Base-by-base conservation (phyloP, 495 filamentous ascomycete species). In the Penicillium manginii region DNA sequence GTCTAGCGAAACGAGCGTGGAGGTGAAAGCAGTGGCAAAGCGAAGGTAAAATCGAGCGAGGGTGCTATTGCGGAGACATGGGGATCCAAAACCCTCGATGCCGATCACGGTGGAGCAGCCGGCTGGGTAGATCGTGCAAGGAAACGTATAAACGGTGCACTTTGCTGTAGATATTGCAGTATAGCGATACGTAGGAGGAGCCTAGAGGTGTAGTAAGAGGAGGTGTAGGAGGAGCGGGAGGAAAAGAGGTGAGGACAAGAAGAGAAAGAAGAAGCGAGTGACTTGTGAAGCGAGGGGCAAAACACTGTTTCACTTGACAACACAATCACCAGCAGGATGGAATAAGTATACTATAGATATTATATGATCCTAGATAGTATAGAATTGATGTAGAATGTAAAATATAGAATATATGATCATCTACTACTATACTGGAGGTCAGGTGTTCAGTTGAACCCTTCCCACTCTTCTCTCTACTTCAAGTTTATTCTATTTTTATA, bases 1-100 rank as follows among this genome's bases (percentile, higher is more conserved):
- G 7, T 9, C 37, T 40, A 17, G 37, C 40, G 15, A 49, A 37
- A 37, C 35, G 43, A 46, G 43, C 17, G 43, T 46, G 43, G 43
- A 46, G 11, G 43, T 17, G 43, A 23, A 46, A 17, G 43, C 43
- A 19, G 17, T 11, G 43, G 17, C 9, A n/a, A 37, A n/a, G 35
- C 35, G 35, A 37, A 37, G 15, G 35, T n/a, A 11, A 37, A 37
- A 37, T 8, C 35, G 23, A 54, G 19, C 23, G 51, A 35, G 18
- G 10, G 48, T 26, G 48, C 39, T 54, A 54, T 54, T 43, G 52
- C 52, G 50, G 50, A 53, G 52, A 54, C 52, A 54, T 54, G 52
- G 39, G 32, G 52, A 54, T n/a, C 21, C 10, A 53, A 39, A 35
- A 32, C 23, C 17, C 33, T 52, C 2, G n/a, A n/a, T n/a, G 33